Evolutionary conservation across 305 asterid species (phyloP).

Genomic region (Nicotiana rustica): DNA sequence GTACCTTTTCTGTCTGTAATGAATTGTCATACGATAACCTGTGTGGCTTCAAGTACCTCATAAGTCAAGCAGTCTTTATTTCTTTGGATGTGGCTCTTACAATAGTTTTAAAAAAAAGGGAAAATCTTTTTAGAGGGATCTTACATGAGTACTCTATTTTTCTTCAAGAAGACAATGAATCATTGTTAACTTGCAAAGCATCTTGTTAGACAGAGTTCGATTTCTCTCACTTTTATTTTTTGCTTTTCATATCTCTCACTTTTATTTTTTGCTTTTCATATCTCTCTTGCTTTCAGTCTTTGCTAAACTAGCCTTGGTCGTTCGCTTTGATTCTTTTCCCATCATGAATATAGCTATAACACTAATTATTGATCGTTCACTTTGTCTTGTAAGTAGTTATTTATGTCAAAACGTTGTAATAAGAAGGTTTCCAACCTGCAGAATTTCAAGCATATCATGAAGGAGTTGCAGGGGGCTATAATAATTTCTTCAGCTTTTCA

Average conservation of each 20-base stretch:
- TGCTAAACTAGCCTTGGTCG: neutral
- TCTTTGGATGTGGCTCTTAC: neutral
- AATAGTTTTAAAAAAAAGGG: neutral
- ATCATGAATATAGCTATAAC: neutral
- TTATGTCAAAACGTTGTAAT: conserved; percentile 26
- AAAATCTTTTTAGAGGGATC: neutral
- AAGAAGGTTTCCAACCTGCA: conserved; percentile 47
- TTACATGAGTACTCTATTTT: neutral
- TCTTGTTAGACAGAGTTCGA: neutral
- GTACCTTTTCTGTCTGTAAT: neutral
- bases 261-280: neutral
- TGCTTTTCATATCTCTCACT: neutral
- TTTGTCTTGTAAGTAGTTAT: neutral
- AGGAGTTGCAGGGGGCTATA: conserved; percentile 95
- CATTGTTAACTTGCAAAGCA: neutral
- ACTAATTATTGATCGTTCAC: neutral
- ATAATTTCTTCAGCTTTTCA: conserved; percentile 95
- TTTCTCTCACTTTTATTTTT: neutral
- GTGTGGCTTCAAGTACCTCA: neutral
- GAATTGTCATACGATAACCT: neutral
- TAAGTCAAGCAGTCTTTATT: neutral
- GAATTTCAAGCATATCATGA: conserved; percentile 98
- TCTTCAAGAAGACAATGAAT: neutral
- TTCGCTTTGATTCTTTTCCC: conserved; percentile 18
- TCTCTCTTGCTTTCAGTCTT: neutral